Evolutionary conservation across 1,284 basidiomycete species (phyloP).

Genomic region (Coniophora puteana): DNA sequence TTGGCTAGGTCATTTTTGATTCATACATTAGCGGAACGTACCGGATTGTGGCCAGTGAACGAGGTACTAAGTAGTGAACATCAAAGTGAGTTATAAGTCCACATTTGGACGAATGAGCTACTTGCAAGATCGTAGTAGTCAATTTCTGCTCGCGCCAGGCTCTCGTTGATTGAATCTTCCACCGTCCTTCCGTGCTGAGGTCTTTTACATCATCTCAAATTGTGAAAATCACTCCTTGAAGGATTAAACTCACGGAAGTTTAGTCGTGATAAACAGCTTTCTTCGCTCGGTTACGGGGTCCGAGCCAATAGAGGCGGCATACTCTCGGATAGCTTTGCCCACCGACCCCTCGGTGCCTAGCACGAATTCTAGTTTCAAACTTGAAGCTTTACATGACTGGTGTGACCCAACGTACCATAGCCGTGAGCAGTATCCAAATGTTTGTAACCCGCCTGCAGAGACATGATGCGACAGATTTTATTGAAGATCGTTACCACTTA

Average conservation of each 20-base stretch:
- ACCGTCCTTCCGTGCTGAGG: constrained; percentile 8
- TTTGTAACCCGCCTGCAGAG: constrained; percentile 9
- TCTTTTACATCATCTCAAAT: background rate
- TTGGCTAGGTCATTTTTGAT: background rate
- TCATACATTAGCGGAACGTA: no score
- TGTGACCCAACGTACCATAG: constrained; percentile 1
- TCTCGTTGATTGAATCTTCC: constrained; percentile 9
- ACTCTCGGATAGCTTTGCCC: constrained; percentile 43
- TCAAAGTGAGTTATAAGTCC: background rate
- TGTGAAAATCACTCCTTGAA: background rate
- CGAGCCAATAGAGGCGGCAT: no score
- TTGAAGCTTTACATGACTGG: background rate
- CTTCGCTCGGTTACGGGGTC: constrained; percentile 43
- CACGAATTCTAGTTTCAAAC: background rate
- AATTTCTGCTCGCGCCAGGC: constrained; percentile 9
- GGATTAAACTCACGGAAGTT: background rate
- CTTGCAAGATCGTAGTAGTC: constrained; percentile 14
- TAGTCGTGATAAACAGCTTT: constrained; percentile 38
- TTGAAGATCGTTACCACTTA: constrained; percentile 3
- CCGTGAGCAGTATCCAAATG: constrained; percentile 8
- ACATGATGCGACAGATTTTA: no score
- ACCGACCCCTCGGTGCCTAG: constrained; percentile 43
- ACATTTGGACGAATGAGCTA: background rate
- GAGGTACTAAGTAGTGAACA: constrained; percentile 21
- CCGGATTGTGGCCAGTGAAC: constrained; percentile 31